phyloP scores from a whole-genome alignment of 1,284 basidiomycete genomes.

The Moniliophthora roreri region DNA sequence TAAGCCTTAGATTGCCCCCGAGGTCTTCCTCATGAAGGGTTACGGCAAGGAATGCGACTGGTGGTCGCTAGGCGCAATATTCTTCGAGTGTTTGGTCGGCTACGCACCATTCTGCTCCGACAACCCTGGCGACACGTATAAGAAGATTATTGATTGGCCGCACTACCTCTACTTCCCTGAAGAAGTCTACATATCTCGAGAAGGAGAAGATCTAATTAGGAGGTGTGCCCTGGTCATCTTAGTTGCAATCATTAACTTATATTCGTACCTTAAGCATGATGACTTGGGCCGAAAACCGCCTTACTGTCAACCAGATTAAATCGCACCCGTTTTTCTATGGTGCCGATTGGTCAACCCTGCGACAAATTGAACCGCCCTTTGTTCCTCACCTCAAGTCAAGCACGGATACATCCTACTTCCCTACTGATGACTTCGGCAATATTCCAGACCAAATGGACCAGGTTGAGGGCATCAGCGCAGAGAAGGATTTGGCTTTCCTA shows the following conservation, averaged over 20 bases:
- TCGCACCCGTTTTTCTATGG: slow-evolving; percentile 96
- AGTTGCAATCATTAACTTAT: slow-evolving; percentile 9
- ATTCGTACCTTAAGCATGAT: slow-evolving; percentile 64
- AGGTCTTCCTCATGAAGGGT: slow-evolving; percentile 97
- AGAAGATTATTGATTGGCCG: slow-evolving; percentile 97
- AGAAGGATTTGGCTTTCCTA: slow-evolving; percentile 91
- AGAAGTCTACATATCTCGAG: slow-evolving; percentile 91
- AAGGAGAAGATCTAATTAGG: slow-evolving; percentile 90
- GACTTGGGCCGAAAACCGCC: slow-evolving; percentile 78
- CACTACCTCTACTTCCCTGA: slow-evolving; percentile 93
- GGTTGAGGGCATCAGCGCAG: slow-evolving; percentile 71
- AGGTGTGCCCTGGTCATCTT: slow-evolving; percentile 44
- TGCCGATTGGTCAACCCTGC: slow-evolving; percentile 90
- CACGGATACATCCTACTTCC: slow-evolving; percentile 97
- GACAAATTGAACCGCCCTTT: slow-evolving; percentile 94
- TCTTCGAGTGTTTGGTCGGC: slow-evolving; percentile 98
- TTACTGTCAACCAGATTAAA: slow-evolving; percentile 89
- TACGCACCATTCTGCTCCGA: slow-evolving; percentile 99
- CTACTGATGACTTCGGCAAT: slow-evolving; percentile 92
- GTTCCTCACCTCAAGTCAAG: slow-evolving; percentile 91
- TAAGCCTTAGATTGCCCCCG: slow-evolving; percentile 84
- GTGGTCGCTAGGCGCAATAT: slow-evolving; percentile 98
- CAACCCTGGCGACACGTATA: slow-evolving; percentile 96
- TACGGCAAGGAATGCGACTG: slow-evolving; percentile 99
- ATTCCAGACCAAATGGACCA: slow-evolving; percentile 73